Base-by-base conservation (phyloP, 2,329 filamentous ascomycete genomes). In the Colletotrichum endophyticum region DNA sequence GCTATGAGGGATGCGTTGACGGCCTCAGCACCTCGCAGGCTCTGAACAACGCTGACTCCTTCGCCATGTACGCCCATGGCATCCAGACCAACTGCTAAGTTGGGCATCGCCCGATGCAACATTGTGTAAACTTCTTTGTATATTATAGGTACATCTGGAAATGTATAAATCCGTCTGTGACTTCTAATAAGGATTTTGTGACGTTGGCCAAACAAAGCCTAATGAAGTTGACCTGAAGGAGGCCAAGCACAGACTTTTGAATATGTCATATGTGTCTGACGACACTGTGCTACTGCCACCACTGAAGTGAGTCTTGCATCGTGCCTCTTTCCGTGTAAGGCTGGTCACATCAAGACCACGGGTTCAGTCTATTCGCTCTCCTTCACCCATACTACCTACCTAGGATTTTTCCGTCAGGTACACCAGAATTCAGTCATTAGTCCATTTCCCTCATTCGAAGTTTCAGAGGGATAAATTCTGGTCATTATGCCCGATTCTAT, bases 1-100 rank as follows among this genome's bases (percentile, higher is more conserved):
- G 77, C n/a, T 78, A 78, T 57, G 86, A 84, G 36, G 62, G 73
- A 27, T 71, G 56, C n/a, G 59, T 78, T 36, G 62, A 68, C 32
- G 44, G 57, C n/a, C 59, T 78, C 25, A 66, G 61, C 53, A 64
- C 74, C 11, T 15, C 61, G 25, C 73, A 78, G 70, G 63, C 70
- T 5, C 39, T 78, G 30, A 78, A 76, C 67, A 71, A 78, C 27
- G 78, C 78, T 19, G 78, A 78, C 53, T 74, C 72, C n/a, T 78
- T 76, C 22, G 69, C 73, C 8, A 63, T 79, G n/a, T 79, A 75
- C 36, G 73, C 78, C 39, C 70, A 77, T 28, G 71, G 71, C 28
- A 70, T 72, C 49, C 44, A 66, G 44, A n/a, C 61, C 30, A 12
- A 30, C 61, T 72, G 70, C 25, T 72, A 69, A 68, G 32, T 15